These are phyloP conservation scores for Talaromyces sp. DNA, from an alignment of 2,329 filamentous ascomycete genomes.

Conservation along the genomic window DNA sequence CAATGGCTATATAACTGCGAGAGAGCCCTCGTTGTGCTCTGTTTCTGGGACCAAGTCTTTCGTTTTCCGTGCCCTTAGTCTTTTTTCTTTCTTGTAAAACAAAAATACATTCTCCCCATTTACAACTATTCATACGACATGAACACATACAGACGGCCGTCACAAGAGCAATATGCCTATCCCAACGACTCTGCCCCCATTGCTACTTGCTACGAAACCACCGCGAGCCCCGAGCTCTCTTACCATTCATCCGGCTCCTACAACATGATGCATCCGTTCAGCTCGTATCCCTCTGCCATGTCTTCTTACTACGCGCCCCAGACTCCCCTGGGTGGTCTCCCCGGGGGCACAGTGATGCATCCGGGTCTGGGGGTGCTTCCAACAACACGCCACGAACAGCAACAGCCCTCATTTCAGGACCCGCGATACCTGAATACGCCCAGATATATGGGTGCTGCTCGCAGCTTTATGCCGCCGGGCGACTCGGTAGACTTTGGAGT, in stretches of 20 bases:
- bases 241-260: constrained; percentile 25
- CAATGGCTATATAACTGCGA: not conserved
- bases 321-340: constrained; percentile 1
- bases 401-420: constrained; percentile 1
- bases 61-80: not conserved
- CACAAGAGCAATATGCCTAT: constrained; percentile 23
- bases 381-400: constrained; percentile 4
- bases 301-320: constrained; percentile 27
- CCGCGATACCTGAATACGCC: not conserved
- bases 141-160: constrained; percentile 35
- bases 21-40: not conserved
- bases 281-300: constrained; percentile 31
- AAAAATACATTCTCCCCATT: not conserved
- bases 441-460: not conserved
- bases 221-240: constrained; percentile 25
- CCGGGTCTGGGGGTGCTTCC: not conserved
- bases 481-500: constrained; percentile 34
- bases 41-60: not conserved
- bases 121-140: constrained; percentile 19
- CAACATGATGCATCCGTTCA: constrained; percentile 26
- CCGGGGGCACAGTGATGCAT: constrained; percentile 4
- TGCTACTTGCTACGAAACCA: constrained; percentile 26
- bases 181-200: constrained; percentile 15
- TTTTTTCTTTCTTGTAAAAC: not conserved
- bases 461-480: constrained; percentile 24